Evolutionary conservation across 768 basidiomycete genomes (phyloP).

Genomic region (Inosperma sp.): DNA sequence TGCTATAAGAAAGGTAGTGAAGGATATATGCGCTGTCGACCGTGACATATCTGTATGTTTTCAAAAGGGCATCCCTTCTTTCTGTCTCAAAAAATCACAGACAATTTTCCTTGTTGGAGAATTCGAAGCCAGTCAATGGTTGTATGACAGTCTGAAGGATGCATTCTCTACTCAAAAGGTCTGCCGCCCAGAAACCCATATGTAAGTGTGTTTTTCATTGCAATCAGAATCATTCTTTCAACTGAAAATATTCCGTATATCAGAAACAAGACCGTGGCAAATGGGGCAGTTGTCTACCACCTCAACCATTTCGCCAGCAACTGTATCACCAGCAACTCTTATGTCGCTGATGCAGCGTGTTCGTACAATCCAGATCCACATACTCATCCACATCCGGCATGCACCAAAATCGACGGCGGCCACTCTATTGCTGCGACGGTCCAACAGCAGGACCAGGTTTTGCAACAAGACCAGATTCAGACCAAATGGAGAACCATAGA

Average conservation of each 20-base stretch:
- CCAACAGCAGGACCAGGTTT: no score
- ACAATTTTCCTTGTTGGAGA: conserved; percentile 46
- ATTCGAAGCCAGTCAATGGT: conserved; percentile 45
- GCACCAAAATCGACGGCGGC: conserved; percentile 29
- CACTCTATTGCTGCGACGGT: conserved; percentile 29
- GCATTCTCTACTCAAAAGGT: conserved; percentile 31
- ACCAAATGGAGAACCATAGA: no score
- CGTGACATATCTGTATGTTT: no score
- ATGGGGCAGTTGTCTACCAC: conserved; percentile 18
- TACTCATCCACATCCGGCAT: no score
- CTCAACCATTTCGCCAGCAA: conserved; percentile 41
- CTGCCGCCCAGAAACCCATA: conserved; percentile 40
- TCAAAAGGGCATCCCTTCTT: conserved; percentile 10
- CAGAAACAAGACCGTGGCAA: no score
- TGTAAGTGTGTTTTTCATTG: no score
- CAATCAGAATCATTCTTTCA: no score
- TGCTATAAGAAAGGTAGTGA: conserved; percentile 19
- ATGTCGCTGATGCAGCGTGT: conserved; percentile 31
- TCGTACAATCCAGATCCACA: conserved; percentile 22
- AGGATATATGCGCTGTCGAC: conserved; percentile 11
- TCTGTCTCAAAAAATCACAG: conserved; percentile 18
- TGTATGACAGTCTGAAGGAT: conserved; percentile 37
- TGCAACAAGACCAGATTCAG: no score
- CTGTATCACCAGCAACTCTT: conserved; percentile 38
- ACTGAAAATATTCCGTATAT: no score